Percentiles rank a stretch among this genome's conserved stretches.
Conservation (phyloP, 116 monocot genomes). For the Thalassia testudinum region DNA sequence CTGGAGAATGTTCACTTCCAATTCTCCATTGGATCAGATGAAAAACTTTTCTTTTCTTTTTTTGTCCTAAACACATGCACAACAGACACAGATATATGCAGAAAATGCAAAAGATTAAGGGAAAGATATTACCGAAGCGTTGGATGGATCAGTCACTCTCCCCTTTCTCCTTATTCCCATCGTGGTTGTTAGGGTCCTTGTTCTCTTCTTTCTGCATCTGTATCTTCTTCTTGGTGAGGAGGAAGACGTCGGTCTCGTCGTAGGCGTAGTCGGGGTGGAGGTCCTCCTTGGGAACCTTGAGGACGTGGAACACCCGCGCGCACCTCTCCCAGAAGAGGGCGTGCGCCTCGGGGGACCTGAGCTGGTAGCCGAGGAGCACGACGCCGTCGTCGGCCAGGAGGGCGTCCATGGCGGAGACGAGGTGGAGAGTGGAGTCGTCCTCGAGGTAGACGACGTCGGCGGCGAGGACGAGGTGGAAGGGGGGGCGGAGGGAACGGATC, state of each 20-base stretch:
- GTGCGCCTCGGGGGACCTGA: slow-evolving; percentile 80
- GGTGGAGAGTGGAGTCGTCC: slow-evolving; percentile 59
- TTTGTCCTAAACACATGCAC: no score
- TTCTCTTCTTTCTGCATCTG: no score
- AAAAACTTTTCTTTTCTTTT: no score
- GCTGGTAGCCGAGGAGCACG: slow-evolving; percentile 81
- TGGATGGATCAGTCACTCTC: no score
- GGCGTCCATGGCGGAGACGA: slow-evolving; percentile 66
- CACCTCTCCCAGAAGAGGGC: slow-evolving; percentile 65
- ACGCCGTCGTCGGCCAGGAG: slow-evolving; percentile 39
- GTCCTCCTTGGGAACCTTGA: slow-evolving; percentile 63
- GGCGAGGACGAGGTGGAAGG: slow-evolving; percentile 77
- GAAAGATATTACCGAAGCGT: no score
- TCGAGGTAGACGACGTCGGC: slow-evolving; percentile 93
- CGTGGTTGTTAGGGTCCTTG: no score
- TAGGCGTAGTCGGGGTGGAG: slow-evolving; percentile 79
- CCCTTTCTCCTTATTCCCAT: no score
- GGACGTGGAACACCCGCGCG: slow-evolving; percentile 24
- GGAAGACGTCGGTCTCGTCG: slow-evolving; percentile 79
- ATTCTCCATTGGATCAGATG: no score
- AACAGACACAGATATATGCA: no score
- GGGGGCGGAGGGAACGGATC: slow-evolving; percentile 26
- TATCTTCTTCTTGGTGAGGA: slow-evolving; percentile 38
- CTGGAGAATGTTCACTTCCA: no score
- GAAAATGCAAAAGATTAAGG: no score